phyloP scores from a whole-genome alignment of 805 yeast genomes.

The Candida montana region DNA sequence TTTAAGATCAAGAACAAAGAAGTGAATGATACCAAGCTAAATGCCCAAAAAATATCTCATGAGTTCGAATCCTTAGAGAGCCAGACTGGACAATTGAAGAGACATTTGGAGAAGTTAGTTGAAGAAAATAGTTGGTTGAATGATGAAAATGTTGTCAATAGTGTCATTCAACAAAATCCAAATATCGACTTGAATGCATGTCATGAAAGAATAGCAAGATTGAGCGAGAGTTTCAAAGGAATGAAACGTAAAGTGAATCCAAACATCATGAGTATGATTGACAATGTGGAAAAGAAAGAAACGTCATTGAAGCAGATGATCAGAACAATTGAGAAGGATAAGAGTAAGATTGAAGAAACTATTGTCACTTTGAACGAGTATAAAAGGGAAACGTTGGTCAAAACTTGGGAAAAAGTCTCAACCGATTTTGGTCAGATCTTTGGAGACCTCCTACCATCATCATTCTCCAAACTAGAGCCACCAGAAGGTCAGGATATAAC shows the following conservation, averaged over 20 bases:
- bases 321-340: constrained; percentile 81
- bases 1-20: constrained; percentile 37
- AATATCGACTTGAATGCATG: constrained; percentile 59
- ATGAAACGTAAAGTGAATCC: constrained; percentile 80
- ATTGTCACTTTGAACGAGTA: constrained; percentile 77
- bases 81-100: constrained; percentile 31
- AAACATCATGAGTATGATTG: constrained; percentile 87
- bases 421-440: constrained; percentile 87
- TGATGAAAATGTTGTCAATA: constrained; percentile 53
- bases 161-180: constrained; percentile 56
- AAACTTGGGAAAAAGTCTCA: constrained; percentile 84
- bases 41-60: constrained; percentile 48
- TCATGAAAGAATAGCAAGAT: constrained; percentile 48
- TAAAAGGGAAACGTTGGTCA: constrained; percentile 73
- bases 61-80: constrained; percentile 46
- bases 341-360: constrained; percentile 83
- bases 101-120: constrained; percentile 40
- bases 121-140: constrained; percentile 66
- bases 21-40: constrained; percentile 43
- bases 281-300: constrained; percentile 87
- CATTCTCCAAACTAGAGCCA: constrained; percentile 85
- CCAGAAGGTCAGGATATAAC: constrained; percentile 78
- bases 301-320: constrained; percentile 71
- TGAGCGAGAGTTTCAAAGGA: constrained; percentile 54
- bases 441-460: constrained; percentile 80